These are phyloP conservation scores for Datura wrightii DNA, from an alignment of 257 asterid species.

Conservation along the genomic window DNA sequence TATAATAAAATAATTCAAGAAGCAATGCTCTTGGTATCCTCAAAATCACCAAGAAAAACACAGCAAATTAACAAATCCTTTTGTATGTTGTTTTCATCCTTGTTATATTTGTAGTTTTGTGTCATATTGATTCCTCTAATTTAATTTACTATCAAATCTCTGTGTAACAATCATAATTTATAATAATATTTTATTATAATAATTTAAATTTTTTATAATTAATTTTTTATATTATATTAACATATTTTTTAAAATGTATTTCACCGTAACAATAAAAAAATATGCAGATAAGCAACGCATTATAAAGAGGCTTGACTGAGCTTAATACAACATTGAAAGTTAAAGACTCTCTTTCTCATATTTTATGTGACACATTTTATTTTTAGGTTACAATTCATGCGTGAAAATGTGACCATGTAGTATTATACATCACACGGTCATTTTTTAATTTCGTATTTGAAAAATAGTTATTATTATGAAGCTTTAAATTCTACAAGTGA, in stretches of 20 bases:
- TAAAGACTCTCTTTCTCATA: not conserved
- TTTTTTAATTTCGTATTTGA: too few species aligned
- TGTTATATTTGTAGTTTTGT: slow-evolving; percentile 22
- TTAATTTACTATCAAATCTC: not conserved
- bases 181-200: not conserved
- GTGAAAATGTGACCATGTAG: not conserved
- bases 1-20: not conserved
- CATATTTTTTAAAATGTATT: not conserved
- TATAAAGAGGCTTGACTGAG: not conserved
- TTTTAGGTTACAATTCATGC: not conserved
- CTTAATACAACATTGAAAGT: too few species aligned
- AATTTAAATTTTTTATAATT: not conserved
- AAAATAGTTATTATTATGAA: too few species aligned
- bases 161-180: not conserved
- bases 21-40: not conserved
- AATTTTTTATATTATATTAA: not conserved
- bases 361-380: not conserved
- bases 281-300: not conserved
- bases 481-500: too few species aligned
- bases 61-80: not conserved
- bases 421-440: not conserved
- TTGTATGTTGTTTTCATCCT: not conserved
- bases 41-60: slow-evolving; percentile 5
- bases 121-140: not conserved
- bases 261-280: not conserved